A percentile compares a stretch with the other conserved stretches of the same genome.
Conservation (phyloP, 805 yeast species). For the Kluyveromyces nonfermentans region DNA sequence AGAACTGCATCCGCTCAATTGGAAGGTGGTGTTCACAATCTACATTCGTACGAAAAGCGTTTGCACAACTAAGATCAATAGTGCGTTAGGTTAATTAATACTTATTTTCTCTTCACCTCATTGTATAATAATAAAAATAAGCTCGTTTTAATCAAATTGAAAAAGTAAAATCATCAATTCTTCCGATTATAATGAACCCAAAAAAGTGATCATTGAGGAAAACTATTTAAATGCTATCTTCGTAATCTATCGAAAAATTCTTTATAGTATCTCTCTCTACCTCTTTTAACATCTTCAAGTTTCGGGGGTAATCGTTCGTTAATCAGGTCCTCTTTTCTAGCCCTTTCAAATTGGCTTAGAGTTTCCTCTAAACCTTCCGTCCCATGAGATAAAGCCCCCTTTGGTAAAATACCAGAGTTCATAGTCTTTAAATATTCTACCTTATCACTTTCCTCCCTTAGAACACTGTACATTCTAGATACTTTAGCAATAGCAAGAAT, state of each 20-base stretch:
- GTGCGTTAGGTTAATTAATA: neutral
- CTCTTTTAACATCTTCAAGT: constrained; percentile 41
- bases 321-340: constrained; percentile 63
- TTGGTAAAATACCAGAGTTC: constrained; percentile 72
- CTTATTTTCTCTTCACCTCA: constrained; percentile 1
- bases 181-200: constrained; percentile 2
- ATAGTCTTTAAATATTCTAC: constrained; percentile 69
- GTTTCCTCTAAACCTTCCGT: constrained; percentile 66
- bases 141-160: constrained; percentile 9
- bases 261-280: constrained; percentile 38
- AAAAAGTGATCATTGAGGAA: neutral
- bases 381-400: constrained; percentile 79
- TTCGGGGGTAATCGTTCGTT: constrained; percentile 90
- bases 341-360: constrained; percentile 71
- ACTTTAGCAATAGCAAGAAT: constrained; percentile 94
- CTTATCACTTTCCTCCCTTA: constrained; percentile 81
- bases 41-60: constrained; percentile 96
- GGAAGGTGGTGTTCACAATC: constrained; percentile 96
- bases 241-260: constrained; percentile 27
- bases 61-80: constrained; percentile 59
- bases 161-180: neutral
- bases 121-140: constrained; percentile 1
- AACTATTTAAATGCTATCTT: neutral
- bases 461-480: constrained; percentile 80
- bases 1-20: constrained; percentile 98